A percentile compares a stretch with the other conserved stretches of the same genome.
These are phyloP conservation scores for Annona cherimola DNA, from an alignment of 164 flowering plant genomes.

Conservation along the genomic window DNA sequence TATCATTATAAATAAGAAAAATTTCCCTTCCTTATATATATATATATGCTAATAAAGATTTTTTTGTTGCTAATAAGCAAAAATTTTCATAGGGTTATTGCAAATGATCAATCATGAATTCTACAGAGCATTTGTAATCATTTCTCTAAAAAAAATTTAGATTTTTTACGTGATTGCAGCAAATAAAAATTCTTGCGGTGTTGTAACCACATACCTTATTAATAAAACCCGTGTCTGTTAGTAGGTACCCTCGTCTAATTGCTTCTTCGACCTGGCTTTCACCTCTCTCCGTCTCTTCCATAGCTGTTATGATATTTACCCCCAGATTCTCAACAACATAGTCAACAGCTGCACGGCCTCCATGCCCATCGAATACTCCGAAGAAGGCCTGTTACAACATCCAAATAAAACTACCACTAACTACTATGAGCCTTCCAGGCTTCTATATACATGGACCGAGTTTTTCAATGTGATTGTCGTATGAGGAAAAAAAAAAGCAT, in stretches of 20 bases:
- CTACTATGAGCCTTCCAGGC: too few relatives aligned
- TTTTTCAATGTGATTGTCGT: too few relatives aligned
- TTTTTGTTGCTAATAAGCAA: too few relatives aligned
- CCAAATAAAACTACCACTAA: background rate
- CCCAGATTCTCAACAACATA: conserved; percentile 42
- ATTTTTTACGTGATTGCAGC: background rate
- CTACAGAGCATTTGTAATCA: too few relatives aligned
- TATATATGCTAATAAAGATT: too few relatives aligned
- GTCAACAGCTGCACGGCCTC: conserved; percentile 52
- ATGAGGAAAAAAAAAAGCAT: too few relatives aligned
- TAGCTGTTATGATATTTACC: conserved; percentile 34
- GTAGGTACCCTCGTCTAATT: conserved; percentile 28
- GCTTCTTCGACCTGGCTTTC: conserved; percentile 26
- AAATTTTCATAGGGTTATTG: too few relatives aligned
- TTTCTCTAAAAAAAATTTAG: too few relatives aligned
- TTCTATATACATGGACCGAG: too few relatives aligned
- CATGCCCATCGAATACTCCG: conserved; percentile 54
- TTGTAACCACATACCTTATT: conserved; percentile 23
- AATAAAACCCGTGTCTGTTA: conserved; percentile 44
- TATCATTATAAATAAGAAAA: too few relatives aligned
- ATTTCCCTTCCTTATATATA: too few relatives aligned
- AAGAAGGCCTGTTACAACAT: conserved; percentile 36
- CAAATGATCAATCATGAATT: background rate
- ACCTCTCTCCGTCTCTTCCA: background rate
- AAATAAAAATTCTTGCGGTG: background rate